phyloP scores from a whole-genome alignment of 2,329 filamentous ascomycete species.

The Stagonosporopsis tanaceti region DNA sequence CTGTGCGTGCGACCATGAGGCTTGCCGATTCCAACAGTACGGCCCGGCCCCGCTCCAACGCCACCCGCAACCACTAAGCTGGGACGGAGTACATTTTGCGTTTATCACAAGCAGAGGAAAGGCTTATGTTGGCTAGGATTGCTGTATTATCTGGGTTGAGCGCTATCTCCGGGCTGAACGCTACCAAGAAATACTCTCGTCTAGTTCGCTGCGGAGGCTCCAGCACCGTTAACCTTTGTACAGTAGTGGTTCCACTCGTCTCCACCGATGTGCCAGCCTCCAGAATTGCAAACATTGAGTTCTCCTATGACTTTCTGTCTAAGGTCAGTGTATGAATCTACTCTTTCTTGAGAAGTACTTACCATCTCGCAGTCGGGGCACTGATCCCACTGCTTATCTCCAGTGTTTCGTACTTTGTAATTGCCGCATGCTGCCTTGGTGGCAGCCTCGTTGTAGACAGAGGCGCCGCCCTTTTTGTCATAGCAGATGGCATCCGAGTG shows the following conservation, averaged over 20 bases:
- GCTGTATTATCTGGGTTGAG: neutral
- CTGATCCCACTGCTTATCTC: conserved; percentile 34
- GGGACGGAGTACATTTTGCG: neutral
- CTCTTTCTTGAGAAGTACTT: neutral
- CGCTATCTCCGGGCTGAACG: neutral
- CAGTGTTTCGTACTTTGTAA: conserved; percentile 39
- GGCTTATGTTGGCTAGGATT: neutral
- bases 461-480: conserved; percentile 24
- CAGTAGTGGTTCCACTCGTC: conserved; percentile 42
- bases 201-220: conserved; percentile 20
- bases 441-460: conserved; percentile 34
- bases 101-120: neutral
- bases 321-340: neutral
- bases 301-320: conserved; percentile 27
- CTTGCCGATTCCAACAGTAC: neutral
- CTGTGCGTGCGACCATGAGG: neutral
- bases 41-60: neutral
- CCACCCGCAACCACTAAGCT: neutral
- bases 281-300: conserved; percentile 33
- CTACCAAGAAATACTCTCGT: neutral
- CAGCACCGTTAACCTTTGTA: conserved; percentile 27
- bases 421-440: conserved; percentile 31
- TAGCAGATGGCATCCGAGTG: conserved; percentile 34
- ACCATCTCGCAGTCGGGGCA: conserved; percentile 42
- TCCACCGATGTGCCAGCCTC: conserved; percentile 37